Evolutionary conservation across 2,329 filamentous ascomycete species (phyloP).

Genomic region (Thermomyces lanuginosus): DNA sequence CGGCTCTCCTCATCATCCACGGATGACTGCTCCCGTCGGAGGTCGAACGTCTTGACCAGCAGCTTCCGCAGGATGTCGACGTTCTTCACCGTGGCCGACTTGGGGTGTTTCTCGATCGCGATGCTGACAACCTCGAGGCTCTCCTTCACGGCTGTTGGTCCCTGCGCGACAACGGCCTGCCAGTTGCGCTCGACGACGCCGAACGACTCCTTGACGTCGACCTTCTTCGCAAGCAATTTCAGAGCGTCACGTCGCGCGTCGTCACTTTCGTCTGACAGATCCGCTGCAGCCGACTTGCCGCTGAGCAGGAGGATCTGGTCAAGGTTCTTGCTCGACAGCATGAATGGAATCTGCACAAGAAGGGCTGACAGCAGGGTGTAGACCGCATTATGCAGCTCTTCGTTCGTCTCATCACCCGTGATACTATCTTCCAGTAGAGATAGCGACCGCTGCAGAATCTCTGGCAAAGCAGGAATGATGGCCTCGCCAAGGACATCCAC

Average conservation of each 20-base stretch:
- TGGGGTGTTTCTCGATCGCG: slow-evolving; percentile 61
- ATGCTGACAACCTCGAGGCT: slow-evolving; percentile 52
- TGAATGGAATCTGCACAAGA: slow-evolving; percentile 72
- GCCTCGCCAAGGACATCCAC: slow-evolving; percentile 76
- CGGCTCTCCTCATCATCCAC: slow-evolving; percentile 17
- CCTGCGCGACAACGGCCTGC: slow-evolving; percentile 44
- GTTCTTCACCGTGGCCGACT: slow-evolving; percentile 63
- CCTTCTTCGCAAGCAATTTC: slow-evolving; percentile 56
- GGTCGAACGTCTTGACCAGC: slow-evolving; percentile 37
- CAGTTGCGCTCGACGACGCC: slow-evolving; percentile 57
- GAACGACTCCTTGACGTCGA: slow-evolving; percentile 64
- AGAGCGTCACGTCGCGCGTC: slow-evolving; percentile 54
- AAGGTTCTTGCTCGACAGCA: slow-evolving; percentile 63
- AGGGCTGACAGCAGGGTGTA: slow-evolving; percentile 67
- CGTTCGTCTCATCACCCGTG: slow-evolving; percentile 35
- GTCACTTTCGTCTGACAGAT: slow-evolving; percentile 45
- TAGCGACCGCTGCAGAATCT: slow-evolving; percentile 55
- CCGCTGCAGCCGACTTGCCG: slow-evolving; percentile 50
- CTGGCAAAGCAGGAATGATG: slow-evolving; percentile 67
- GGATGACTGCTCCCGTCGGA: slow-evolving; percentile 26
- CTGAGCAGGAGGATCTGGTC: slow-evolving; percentile 56
- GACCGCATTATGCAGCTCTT: slow-evolving; percentile 61
- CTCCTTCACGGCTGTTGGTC: slow-evolving; percentile 51
- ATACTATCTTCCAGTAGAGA: slow-evolving; percentile 53
- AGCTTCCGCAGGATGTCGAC: slow-evolving; percentile 49